These are phyloP conservation scores for Pichia californica DNA, from an alignment of 805 yeast genomes.

Conservation along the genomic window DNA sequence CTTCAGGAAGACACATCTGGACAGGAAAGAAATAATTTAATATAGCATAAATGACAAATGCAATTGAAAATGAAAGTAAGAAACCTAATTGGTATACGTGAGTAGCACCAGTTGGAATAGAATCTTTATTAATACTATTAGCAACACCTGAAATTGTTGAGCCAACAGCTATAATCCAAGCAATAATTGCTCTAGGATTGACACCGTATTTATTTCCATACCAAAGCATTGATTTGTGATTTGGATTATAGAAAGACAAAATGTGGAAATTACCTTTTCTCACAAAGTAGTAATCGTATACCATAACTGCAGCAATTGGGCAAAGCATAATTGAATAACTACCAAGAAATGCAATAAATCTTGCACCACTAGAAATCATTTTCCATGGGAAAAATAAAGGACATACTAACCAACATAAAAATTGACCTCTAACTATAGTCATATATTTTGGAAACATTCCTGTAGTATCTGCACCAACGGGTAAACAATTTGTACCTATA, in stretches of 20 bases:
- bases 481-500: constrained; percentile 32
- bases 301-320: constrained; percentile 33
- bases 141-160: constrained; percentile 24
- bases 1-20: constrained; percentile 1
- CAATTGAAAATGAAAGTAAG: constrained; percentile 11
- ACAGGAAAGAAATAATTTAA: constrained; percentile 8
- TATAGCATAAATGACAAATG: constrained; percentile 5
- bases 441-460: constrained; percentile 39
- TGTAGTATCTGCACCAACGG: constrained; percentile 46
- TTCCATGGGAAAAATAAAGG: constrained; percentile 38
- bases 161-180: constrained; percentile 12
- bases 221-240: constrained; percentile 17
- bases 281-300: constrained; percentile 34
- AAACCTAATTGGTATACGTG: constrained; percentile 16
- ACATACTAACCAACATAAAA: constrained; percentile 29
- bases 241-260: constrained; percentile 12
- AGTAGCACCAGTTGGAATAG: constrained; percentile 10
- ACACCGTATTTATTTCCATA: constrained; percentile 24
- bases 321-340: constrained; percentile 31
- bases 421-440: constrained; percentile 41
- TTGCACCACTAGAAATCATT: constrained; percentile 29
- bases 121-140: constrained; percentile 12
- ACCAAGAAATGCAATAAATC: constrained; percentile 24
- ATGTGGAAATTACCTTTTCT: constrained; percentile 32
- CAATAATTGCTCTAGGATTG: constrained; percentile 27